Conservation (phyloP, 331 rosid species). For the Malus hybrid region DNA sequence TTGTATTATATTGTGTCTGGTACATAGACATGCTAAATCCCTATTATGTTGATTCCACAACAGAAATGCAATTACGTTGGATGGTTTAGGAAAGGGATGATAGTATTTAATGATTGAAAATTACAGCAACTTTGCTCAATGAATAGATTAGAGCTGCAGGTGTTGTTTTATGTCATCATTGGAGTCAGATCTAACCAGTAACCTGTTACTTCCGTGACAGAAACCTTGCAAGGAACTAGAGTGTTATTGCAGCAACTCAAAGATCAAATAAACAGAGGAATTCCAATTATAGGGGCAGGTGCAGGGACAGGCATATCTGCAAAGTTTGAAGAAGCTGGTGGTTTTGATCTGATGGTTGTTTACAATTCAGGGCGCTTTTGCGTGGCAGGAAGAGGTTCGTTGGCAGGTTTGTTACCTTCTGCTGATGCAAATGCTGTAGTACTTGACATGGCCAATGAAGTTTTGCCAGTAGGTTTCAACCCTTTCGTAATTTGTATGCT, state of each 20-base stretch:
- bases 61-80: too few relatives aligned
- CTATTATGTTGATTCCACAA: background rate
- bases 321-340: slow-evolving; percentile 93
- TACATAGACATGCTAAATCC: background rate
- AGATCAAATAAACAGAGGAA: slow-evolving; percentile 51
- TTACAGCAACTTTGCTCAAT: background rate
- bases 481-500: background rate
- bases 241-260: slow-evolving; percentile 60
- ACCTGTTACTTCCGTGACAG: slow-evolving; percentile 30
- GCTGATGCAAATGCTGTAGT: slow-evolving; percentile 92
- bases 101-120: background rate
- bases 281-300: slow-evolving; percentile 85
- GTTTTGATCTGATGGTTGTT: slow-evolving; percentile 73
- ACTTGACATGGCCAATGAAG: slow-evolving; percentile 93
- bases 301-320: slow-evolving; percentile 99
- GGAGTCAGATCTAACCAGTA: background rate
- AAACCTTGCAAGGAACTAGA: slow-evolving; percentile 64
- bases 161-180: background rate
- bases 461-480: slow-evolving; percentile 62
- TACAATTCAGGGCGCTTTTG: slow-evolving; percentile 96
- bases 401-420: slow-evolving; percentile 86
- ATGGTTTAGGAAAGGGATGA: background rate
- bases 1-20: background rate
- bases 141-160: background rate
- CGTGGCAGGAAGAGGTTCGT: slow-evolving; percentile 93